These are phyloP conservation scores for Leptographium lundbergii DNA, from an alignment of 2,329 filamentous ascomycete species.

Conservation along the genomic window DNA sequence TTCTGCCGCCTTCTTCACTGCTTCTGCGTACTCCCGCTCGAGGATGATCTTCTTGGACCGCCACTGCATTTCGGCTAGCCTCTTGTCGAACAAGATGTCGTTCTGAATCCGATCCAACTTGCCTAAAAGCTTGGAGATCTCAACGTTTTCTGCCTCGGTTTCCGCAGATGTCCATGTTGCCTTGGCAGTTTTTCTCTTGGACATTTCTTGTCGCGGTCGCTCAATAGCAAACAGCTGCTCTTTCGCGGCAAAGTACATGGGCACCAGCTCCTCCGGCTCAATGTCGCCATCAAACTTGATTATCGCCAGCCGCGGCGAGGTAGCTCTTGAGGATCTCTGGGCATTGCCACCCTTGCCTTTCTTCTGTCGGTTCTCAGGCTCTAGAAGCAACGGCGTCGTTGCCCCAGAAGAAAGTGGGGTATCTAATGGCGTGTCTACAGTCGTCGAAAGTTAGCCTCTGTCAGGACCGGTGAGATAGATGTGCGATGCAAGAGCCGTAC, in stretches of 20 bases:
- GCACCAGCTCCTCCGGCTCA: constrained; percentile 62
- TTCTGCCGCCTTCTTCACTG: constrained; percentile 26
- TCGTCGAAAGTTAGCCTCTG: background rate
- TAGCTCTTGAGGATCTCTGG: constrained; percentile 13
- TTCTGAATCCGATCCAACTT: constrained; percentile 69
- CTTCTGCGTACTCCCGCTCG: constrained; percentile 44
- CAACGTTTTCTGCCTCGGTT: constrained; percentile 24
- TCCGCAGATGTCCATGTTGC: background rate
- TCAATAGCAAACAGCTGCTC: constrained; percentile 51
- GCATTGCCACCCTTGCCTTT: constrained; percentile 23
- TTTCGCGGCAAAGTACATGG: constrained; percentile 67
- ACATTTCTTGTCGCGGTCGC: constrained; percentile 34
- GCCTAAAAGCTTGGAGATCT: constrained; percentile 52
- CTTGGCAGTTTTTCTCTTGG: constrained; percentile 24
- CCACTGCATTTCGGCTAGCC: constrained; percentile 54
- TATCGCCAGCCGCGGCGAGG: constrained; percentile 27
- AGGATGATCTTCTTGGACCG: constrained; percentile 42
- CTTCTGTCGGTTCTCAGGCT: constrained; percentile 20
- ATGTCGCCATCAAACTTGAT: constrained; percentile 55
- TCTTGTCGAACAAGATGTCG: constrained; percentile 62
- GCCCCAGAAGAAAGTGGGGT: constrained; percentile 36
- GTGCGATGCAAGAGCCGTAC: background rate
- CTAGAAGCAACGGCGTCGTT: constrained; percentile 32
- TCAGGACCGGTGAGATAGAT: background rate
- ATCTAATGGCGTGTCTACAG: constrained; percentile 35